phyloP scores from a whole-genome alignment of 371 early-diverging fungal genomes.

The Mortierella sp. region DNA sequence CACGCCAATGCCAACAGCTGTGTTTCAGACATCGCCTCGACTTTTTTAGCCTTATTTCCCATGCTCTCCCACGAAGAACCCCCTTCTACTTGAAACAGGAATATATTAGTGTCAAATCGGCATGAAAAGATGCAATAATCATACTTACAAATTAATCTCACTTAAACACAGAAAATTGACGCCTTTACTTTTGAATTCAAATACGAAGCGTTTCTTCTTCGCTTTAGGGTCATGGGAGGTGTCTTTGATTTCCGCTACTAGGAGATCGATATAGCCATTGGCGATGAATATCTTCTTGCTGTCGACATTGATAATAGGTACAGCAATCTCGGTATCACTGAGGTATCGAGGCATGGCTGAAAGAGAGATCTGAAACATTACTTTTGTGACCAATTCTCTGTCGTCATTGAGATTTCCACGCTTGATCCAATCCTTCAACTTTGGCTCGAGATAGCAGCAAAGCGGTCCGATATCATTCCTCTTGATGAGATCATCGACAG shows the following conservation, averaged over 20 bases:
- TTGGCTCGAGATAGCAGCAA: neutral
- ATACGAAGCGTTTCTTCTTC: neutral
- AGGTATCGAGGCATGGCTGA: neutral
- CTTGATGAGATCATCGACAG: neutral
- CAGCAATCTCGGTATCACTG: neutral
- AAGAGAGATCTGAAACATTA: neutral
- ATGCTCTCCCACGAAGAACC: too few species aligned
- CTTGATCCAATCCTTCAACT: neutral
- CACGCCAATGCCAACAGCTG: too few species aligned
- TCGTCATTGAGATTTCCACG: neutral
- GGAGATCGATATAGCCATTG: neutral
- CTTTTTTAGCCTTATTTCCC: too few species aligned
- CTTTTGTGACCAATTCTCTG: neutral
- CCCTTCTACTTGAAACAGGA: too few species aligned
- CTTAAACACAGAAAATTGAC: neutral
- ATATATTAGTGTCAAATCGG: too few species aligned
- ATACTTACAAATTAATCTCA: too few species aligned
- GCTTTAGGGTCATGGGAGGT: neutral
- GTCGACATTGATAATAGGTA: neutral
- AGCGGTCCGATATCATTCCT: neutral
- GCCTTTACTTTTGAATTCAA: neutral
- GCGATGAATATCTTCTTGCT: neutral
- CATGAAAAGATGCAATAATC: too few species aligned
- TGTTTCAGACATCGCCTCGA: too few species aligned
- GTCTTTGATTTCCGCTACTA: neutral